Evolutionary conservation across 768 basidiomycete species (phyloP).

Genomic region (Suillus sp.): DNA sequence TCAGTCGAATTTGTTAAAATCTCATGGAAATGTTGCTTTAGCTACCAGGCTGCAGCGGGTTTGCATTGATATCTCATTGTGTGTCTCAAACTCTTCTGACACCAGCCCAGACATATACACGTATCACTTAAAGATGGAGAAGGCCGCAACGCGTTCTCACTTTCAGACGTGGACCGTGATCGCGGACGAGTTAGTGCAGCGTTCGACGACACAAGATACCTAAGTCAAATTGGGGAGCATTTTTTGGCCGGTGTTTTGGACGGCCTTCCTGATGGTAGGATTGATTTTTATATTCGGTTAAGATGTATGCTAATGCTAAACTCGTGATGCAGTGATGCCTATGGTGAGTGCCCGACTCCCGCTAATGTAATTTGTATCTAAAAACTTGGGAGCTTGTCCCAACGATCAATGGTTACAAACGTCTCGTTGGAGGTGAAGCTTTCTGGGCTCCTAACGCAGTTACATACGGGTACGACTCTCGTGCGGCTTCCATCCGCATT

Average conservation of each 20-base stretch:
- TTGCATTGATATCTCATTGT: conserved; percentile 20
- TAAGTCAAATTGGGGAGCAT: conserved; percentile 83
- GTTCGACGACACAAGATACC: conserved; percentile 79
- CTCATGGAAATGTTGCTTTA: conserved; percentile 32
- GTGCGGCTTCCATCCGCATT: conserved; percentile 89
- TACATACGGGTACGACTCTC: conserved; percentile 95
- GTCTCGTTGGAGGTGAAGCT: conserved; percentile 88
- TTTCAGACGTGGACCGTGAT: conserved; percentile 59
- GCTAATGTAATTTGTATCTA: background rate
- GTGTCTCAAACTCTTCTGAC: conserved; percentile 1
- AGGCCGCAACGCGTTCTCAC: conserved; percentile 82
- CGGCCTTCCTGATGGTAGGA: conserved; percentile 84
- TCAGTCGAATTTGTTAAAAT: conserved; percentile 9
- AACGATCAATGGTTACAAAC: conserved; percentile 96
- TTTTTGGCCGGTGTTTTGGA: conserved; percentile 94
- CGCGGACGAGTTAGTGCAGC: conserved; percentile 69
- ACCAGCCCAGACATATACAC: conserved; percentile 73
- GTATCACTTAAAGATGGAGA: conserved; percentile 74
- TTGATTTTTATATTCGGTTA: background rate
- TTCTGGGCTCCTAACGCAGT: conserved; percentile 94
- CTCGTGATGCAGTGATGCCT: conserved; percentile 66
- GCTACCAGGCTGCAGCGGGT: conserved; percentile 97
- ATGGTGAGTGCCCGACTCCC: conserved; percentile 51
- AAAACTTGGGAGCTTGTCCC: conserved; percentile 64
- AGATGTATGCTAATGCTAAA: conserved; percentile 1